Evolutionary conservation across 495 filamentous ascomycete species (phyloP).

Genomic region (Margaritispora aquatica): DNA sequence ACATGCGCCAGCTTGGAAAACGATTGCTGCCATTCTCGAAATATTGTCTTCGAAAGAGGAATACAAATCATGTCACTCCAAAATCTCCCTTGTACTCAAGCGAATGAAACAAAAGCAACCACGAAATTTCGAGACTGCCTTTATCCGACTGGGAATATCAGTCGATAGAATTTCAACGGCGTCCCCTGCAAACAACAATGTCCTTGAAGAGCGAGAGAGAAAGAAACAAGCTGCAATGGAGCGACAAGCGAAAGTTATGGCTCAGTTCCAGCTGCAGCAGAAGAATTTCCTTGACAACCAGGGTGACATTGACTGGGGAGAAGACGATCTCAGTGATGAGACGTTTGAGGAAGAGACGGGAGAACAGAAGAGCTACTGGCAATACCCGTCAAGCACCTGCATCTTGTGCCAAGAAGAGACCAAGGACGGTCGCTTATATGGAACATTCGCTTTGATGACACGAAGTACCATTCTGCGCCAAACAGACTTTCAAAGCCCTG

Average conservation of each 20-base stretch:
- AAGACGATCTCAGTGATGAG: slow-evolving; percentile 59
- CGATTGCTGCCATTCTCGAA: slow-evolving; percentile 70
- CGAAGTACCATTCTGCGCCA: slow-evolving; percentile 84
- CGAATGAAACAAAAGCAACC: slow-evolving; percentile 80
- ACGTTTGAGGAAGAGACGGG: slow-evolving; percentile 58
- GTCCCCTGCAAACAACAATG: slow-evolving; percentile 46
- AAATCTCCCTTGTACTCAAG: slow-evolving; percentile 79
- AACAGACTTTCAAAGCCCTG: slow-evolving; percentile 72
- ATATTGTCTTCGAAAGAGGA: slow-evolving; percentile 66
- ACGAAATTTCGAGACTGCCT: slow-evolving; percentile 56
- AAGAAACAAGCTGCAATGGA: slow-evolving; percentile 88
- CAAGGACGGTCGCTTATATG: slow-evolving; percentile 80
- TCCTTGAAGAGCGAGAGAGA: slow-evolving; percentile 64
- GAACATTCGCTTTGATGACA: slow-evolving; percentile 83
- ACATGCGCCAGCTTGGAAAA: slow-evolving; percentile 43
- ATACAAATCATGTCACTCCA: slow-evolving; percentile 75
- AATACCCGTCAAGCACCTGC: slow-evolving; percentile 90
- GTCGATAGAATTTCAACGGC: slow-evolving; percentile 47
- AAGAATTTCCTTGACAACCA: slow-evolving; percentile 87
- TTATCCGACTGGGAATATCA: slow-evolving; percentile 40
- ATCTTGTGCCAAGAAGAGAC: slow-evolving; percentile 96
- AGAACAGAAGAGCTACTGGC: slow-evolving; percentile 66
- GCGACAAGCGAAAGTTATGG: slow-evolving; percentile 89
- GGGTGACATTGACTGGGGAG: slow-evolving; percentile 78
- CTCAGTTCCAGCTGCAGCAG: slow-evolving; percentile 94